Evolutionary conservation across 179 eudicot genomes (phyloP).

Genomic region (Actinidia polygama): DNA sequence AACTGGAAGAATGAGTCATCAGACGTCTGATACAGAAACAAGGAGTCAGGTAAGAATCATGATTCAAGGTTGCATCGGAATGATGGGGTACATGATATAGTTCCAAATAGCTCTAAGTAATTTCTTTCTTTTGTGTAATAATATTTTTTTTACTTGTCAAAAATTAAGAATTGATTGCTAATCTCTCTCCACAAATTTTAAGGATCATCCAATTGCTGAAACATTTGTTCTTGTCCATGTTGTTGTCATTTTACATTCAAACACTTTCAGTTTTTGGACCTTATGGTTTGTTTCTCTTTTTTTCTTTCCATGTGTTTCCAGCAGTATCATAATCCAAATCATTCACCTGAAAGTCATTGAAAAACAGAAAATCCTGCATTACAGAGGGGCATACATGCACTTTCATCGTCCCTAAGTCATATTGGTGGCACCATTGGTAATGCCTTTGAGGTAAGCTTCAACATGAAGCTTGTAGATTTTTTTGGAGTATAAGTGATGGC

Average conservation of each 20-base stretch:
- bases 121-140: neutral
- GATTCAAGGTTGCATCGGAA: slow-evolving; percentile 1
- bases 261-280: slow-evolving; percentile 3
- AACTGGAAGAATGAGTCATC: slow-evolving; percentile 37
- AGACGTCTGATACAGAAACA: slow-evolving; percentile 33
- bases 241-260: neutral
- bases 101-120: neutral
- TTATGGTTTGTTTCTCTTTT: slow-evolving; percentile 5
- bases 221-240: neutral
- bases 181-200: neutral
- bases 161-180: neutral
- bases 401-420: slow-evolving; percentile 72
- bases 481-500: no score
- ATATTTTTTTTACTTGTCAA: no score
- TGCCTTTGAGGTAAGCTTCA: slow-evolving; percentile 73
- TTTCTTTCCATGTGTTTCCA: slow-evolving; percentile 3
- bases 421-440: slow-evolving; percentile 74
- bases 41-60: slow-evolving; percentile 57
- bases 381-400: slow-evolving; percentile 75
- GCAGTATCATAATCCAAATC: slow-evolving; percentile 34
- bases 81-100: neutral
- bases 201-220: neutral
- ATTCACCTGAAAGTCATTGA: slow-evolving; percentile 39
- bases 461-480: neutral
- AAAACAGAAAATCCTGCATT: slow-evolving; percentile 47